phyloP scores from a whole-genome alignment of 768 basidiomycete species.

The Boletus coccyginus region DNA sequence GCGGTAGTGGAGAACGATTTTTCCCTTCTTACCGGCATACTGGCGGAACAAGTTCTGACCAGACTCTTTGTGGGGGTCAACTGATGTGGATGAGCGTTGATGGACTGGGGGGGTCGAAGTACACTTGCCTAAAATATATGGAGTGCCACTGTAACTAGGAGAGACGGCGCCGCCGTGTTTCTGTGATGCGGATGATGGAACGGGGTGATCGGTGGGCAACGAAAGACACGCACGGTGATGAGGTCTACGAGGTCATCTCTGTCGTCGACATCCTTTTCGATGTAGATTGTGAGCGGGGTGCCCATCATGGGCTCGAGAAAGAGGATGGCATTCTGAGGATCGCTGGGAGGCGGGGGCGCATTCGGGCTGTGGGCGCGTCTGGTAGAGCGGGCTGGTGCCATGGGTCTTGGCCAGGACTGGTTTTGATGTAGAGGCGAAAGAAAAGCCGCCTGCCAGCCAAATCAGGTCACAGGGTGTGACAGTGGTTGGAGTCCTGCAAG shows the following conservation, averaged over 20 bases:
- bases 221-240: constrained; percentile 54
- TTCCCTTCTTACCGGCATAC: constrained; percentile 76
- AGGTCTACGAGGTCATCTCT: constrained; percentile 60
- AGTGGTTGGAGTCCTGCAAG: constrained; percentile 30
- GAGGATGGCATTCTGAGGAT: constrained; percentile 42
- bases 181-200: constrained; percentile 36
- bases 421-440: constrained; percentile 22
- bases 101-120: constrained; percentile 1
- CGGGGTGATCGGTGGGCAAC: background rate
- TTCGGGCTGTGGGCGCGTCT: constrained; percentile 44
- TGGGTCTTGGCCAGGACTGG: constrained; percentile 55
- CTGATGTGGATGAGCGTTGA: constrained; percentile 36
- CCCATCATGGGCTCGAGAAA: constrained; percentile 86
- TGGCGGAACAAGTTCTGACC: constrained; percentile 82
- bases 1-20: constrained; percentile 67
- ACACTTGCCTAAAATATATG: constrained; percentile 73
- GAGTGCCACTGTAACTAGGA: constrained; percentile 73
- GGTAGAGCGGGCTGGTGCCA: constrained; percentile 73
- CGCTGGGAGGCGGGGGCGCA: constrained; percentile 27
- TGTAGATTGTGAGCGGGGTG: constrained; percentile 66
- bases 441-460: constrained; percentile 12
- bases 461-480: constrained; percentile 20
- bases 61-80: constrained; percentile 74
- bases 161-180: constrained; percentile 75
- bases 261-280: constrained; percentile 79